These are phyloP conservation scores for Coniella vitis DNA, from an alignment of 2,329 filamentous ascomycete genomes.

Conservation along the genomic window DNA sequence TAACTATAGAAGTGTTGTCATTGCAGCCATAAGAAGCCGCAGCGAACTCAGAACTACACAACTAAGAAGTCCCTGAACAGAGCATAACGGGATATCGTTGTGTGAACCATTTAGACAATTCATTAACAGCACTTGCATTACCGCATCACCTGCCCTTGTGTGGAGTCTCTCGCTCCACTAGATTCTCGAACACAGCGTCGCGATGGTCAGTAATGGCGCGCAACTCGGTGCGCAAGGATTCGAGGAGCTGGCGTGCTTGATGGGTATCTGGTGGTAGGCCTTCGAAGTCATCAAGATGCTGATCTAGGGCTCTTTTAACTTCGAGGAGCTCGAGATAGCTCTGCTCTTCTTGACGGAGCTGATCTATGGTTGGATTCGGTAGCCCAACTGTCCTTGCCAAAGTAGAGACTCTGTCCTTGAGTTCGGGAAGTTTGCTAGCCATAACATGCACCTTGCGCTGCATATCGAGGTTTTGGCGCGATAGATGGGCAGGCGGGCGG, in stretches of 20 bases:
- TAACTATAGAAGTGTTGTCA: neutral
- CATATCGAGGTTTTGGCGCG: slow-evolving; percentile 67
- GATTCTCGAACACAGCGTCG: slow-evolving; percentile 67
- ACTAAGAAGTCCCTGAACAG: too few species aligned
- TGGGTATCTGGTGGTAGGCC: slow-evolving; percentile 66
- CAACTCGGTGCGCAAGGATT: slow-evolving; percentile 58
- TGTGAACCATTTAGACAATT: neutral
- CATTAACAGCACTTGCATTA: neutral
- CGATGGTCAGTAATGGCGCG: slow-evolving; percentile 53
- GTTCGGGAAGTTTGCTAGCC: slow-evolving; percentile 59
- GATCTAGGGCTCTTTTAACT: slow-evolving; percentile 53
- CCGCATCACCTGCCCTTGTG: slow-evolving; percentile 30
- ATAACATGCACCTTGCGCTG: slow-evolving; percentile 64
- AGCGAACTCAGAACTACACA: too few species aligned
- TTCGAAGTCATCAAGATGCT: slow-evolving; percentile 58
- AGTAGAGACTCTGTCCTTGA: slow-evolving; percentile 46
- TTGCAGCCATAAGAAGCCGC: neutral
- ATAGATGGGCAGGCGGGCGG: slow-evolving; percentile 50
- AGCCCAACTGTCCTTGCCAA: slow-evolving; percentile 28
- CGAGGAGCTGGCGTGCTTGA: slow-evolving; percentile 63
- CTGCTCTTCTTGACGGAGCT: slow-evolving; percentile 51
- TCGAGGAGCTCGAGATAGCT: slow-evolving; percentile 51
- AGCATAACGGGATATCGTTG: too few species aligned
- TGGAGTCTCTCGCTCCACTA: slow-evolving; percentile 58
- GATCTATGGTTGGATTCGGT: slow-evolving; percentile 46